A percentile compares a stretch with the other conserved stretches of the same genome.
phyloP scores from a whole-genome alignment of 148 eudicot genomes.

The Fallopia convolvulus region DNA sequence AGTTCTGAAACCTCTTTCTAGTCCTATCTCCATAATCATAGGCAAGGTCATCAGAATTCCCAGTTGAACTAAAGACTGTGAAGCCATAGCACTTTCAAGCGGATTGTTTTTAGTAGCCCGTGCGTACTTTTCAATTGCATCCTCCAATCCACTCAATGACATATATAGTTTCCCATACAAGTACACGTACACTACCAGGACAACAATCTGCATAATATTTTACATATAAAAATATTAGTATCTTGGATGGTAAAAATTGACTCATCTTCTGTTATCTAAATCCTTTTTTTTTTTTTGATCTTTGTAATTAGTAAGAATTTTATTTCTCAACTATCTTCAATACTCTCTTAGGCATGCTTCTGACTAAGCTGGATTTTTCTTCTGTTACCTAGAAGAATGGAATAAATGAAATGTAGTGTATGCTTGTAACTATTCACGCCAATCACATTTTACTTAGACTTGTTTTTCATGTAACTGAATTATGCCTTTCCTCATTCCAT shows the following conservation, averaged over 20 bases:
- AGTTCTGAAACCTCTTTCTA: constrained; percentile 53
- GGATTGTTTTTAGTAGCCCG: constrained; percentile 51
- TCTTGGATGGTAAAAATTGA: background rate
- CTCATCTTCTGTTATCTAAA: background rate
- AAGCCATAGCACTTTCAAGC: constrained; percentile 65
- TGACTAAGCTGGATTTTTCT: background rate
- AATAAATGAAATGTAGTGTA: background rate
- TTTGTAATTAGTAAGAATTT: background rate
- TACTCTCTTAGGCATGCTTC: background rate
- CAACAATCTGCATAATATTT: constrained; percentile 46
- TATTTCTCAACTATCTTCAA: background rate
- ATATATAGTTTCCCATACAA: constrained; percentile 69
- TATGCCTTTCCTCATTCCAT: background rate
- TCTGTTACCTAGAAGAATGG: background rate
- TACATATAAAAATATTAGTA: background rate
- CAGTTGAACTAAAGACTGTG: constrained; percentile 52
- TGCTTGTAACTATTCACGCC: background rate
- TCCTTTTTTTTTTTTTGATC: background rate
- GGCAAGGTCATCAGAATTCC: constrained; percentile 69
- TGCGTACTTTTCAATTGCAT: constrained; percentile 41
- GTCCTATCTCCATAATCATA: constrained; percentile 58
- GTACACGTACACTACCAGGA: constrained; percentile 63
- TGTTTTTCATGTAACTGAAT: background rate
- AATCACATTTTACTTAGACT: background rate
- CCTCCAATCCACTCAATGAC: constrained; percentile 65